These are phyloP conservation scores for Raphanus hybrid DNA, from an alignment of 441 rosid species.

Conservation along the genomic window DNA sequence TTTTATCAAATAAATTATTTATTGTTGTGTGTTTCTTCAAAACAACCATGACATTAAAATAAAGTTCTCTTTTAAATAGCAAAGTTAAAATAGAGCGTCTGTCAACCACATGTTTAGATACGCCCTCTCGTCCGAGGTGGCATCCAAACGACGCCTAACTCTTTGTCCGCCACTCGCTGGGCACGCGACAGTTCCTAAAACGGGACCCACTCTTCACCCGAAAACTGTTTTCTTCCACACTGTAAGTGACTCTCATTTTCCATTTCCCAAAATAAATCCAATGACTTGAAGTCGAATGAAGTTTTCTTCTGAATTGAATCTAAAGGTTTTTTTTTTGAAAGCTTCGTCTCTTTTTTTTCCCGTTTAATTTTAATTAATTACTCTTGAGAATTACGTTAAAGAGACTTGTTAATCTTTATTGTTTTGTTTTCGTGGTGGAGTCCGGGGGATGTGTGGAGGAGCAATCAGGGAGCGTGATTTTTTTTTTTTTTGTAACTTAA, in stretches of 20 bases:
- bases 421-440: conserved; percentile 29
- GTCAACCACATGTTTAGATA: too few relatives aligned
- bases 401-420: conserved; percentile 23
- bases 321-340: conserved; percentile 14
- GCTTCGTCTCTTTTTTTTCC: conserved; percentile 8
- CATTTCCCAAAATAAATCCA: background rate
- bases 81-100: too few relatives aligned
- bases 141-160: conserved; percentile 2
- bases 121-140: conserved; percentile 49
- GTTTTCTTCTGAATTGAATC: conserved; percentile 25
- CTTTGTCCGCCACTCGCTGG: conserved; percentile 35
- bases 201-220: conserved; percentile 32
- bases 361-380: background rate
- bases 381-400: conserved; percentile 23
- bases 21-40: too few relatives aligned
- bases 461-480: conserved; percentile 38
- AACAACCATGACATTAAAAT: too few relatives aligned
- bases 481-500: too few relatives aligned
- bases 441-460: conserved; percentile 66
- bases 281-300: background rate
- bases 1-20: too few relatives aligned
- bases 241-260: too few relatives aligned
- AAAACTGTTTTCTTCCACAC: too few relatives aligned
- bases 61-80: too few relatives aligned
- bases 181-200: conserved; percentile 43